Evolutionary conservation across 768 basidiomycete genomes (phyloP).

Genomic region (Amanita rubescens): DNA sequence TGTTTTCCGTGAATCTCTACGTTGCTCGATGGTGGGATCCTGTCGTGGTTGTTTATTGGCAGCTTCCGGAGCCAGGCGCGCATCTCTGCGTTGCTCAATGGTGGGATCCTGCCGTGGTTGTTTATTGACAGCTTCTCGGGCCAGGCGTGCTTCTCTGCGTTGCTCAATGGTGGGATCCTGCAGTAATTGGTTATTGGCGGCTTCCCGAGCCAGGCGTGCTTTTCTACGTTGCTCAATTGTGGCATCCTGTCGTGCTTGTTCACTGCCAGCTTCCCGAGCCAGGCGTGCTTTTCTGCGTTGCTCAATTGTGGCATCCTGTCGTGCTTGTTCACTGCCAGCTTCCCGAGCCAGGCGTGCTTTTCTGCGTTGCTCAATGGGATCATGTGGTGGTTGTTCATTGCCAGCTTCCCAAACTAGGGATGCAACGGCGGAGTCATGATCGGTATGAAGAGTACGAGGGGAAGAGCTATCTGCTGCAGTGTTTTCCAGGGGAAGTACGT

Average conservation of each 20-base stretch:
- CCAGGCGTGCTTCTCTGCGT: not conserved
- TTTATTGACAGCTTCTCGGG: not conserved
- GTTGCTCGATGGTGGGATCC: not conserved
- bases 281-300: not conserved
- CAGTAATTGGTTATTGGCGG: not conserved
- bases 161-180: not conserved
- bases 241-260: not conserved
- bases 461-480: not conserved
- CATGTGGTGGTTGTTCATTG: not conserved
- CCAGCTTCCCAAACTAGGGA: constrained; percentile 16
- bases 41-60: not conserved
- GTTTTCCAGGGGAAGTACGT: constrained; percentile 4
- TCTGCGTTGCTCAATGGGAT: constrained; percentile 5
- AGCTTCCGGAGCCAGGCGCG: not conserved
- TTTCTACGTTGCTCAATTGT: not conserved
- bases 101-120: not conserved
- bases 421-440: not conserved
- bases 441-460: not conserved
- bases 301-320: not conserved
- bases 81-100: not conserved
- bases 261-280: not conserved
- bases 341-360: constrained; percentile 17
- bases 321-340: constrained; percentile 4
- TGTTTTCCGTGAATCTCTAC: too few species aligned
- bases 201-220: not conserved